A percentile compares a stretch with the other conserved stretches of the same genome.
Evolutionary conservation across 306 rosid species (phyloP).

Genomic region (Vigna hirtella): DNA sequence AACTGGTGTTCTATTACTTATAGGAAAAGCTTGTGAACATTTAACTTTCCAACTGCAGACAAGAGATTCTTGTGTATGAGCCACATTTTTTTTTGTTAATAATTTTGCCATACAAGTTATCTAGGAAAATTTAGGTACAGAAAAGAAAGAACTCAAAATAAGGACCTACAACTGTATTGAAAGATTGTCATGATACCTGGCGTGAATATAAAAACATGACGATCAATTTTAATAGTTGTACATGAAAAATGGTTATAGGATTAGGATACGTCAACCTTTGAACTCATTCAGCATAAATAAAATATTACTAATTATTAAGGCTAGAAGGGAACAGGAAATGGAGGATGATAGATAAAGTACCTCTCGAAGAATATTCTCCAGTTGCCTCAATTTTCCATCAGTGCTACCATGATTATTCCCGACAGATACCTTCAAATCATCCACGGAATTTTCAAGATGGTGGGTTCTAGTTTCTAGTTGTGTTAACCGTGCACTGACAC

Average conservation of each 20-base stretch:
- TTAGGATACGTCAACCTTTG: background rate
- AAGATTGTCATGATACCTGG: too few species aligned
- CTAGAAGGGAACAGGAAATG: constrained; percentile 7
- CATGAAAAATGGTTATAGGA: too few species aligned
- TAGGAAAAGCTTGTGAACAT: background rate
- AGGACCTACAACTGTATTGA: background rate
- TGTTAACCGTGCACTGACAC: constrained; percentile 79
- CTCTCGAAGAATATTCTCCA: constrained; percentile 87
- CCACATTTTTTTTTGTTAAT: too few species aligned
- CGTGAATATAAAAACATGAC: too few species aligned
- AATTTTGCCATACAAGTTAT: background rate
- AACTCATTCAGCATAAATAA: background rate
- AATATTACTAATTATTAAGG: constrained; percentile 30
- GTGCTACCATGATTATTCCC: constrained; percentile 80
- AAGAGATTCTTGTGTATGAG: background rate
- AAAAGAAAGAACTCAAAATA: background rate
- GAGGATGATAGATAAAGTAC: constrained; percentile 48
- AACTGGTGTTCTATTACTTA: background rate
- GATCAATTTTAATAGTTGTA: too few species aligned
- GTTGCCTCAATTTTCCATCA: constrained; percentile 82
- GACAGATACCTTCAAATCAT: constrained; percentile 76
- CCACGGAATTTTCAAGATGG: constrained; percentile 77
- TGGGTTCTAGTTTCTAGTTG: constrained; percentile 82
- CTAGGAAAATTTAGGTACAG: background rate
- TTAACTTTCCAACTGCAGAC: too few species aligned